Base-by-base conservation (phyloP, 257 asterid genomes). In the Coffea canephora region DNA sequence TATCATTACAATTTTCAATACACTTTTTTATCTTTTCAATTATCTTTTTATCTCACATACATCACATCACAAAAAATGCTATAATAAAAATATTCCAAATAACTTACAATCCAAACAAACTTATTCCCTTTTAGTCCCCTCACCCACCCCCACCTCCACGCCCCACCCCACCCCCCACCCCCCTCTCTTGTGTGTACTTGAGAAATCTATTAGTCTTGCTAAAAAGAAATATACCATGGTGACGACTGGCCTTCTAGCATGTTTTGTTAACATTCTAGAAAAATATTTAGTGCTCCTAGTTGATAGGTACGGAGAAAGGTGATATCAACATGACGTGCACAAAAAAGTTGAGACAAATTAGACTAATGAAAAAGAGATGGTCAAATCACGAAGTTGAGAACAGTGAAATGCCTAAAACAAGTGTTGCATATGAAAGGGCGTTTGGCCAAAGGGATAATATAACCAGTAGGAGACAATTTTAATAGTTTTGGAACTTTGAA, bases 81-180 rank as follows among this genome's bases (percentile, higher is more conserved):
- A 27, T 27, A 27, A 27, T 27, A 27, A 27, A 27, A 27, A 27
- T 27, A 27, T 27, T 27, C 27, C 27, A 27, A 27, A 27, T 27
- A 27, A 27, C 27, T 27, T 27, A 27, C 27, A 27, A 27, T 27
- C 27, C 27, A 27, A 27, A 27, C 27, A 27, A 27, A 85, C 86
- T 76, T 68, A 13, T 71, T 76, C 78, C 85, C 71, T 71, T 77
- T 25, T 34, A 7, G 41, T 74, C 69, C 39, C 75, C 39, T 34
- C 8, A n/a, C 31, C 31, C 31, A 31, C 31, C 59, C 67, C 64
- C 64, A 68, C 66, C 41, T 27, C 27, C 27, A 27, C 27, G 27
- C 27, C 27, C 0, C 27, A 27, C 27, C 27, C 27, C 27, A 27
- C 27, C 34, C 27, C 27, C 27, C 27, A 27, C 27, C 34, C 71